Percentiles rank a stretch among this genome's conserved stretches.
phyloP scores from a whole-genome alignment of 1,139 yeast genomes.

The Hemisphaericaspora xylofermentans region DNA sequence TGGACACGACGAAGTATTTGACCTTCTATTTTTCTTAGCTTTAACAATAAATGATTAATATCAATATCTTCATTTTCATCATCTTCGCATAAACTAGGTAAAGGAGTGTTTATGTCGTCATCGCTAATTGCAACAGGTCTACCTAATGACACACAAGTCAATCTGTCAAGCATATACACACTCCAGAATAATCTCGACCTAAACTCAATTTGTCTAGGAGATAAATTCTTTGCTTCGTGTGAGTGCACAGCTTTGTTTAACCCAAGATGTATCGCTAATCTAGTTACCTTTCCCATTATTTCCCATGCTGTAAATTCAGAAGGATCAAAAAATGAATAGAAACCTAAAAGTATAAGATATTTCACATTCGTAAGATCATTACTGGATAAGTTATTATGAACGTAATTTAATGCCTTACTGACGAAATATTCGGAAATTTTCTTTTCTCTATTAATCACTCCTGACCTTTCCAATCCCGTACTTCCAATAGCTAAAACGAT shows the following conservation, averaged over 20 bases:
- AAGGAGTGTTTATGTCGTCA: slow-evolving; percentile 44
- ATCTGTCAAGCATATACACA: slow-evolving; percentile 47
- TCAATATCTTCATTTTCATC: slow-evolving; percentile 40
- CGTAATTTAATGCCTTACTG: slow-evolving; percentile 19
- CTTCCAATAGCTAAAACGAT: slow-evolving; percentile 52
- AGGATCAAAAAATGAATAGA: slow-evolving; percentile 47
- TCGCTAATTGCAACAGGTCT: slow-evolving; percentile 45
- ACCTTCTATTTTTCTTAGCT: slow-evolving; percentile 43
- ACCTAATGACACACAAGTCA: slow-evolving; percentile 44
- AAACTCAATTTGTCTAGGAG: slow-evolving; percentile 35
- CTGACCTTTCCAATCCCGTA: slow-evolving; percentile 37
- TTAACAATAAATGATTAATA: slow-evolving; percentile 38
- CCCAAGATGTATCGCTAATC: slow-evolving; percentile 42
- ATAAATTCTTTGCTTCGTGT: slow-evolving; percentile 20
- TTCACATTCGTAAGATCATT: slow-evolving; percentile 37
- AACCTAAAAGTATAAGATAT: slow-evolving; percentile 39
- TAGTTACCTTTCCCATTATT: slow-evolving; percentile 44
- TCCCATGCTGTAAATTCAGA: slow-evolving; percentile 48
- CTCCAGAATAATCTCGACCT: slow-evolving; percentile 50
- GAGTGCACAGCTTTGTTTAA: slow-evolving; percentile 35
- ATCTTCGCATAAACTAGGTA: slow-evolving; percentile 30
- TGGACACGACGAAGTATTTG: slow-evolving; percentile 40
- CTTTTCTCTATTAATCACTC: slow-evolving; percentile 30
- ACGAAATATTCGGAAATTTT: slow-evolving; percentile 22
- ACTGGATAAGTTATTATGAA: slow-evolving; percentile 30